A percentile compares a stretch with the other conserved stretches of the same genome.
These are phyloP conservation scores for Nidula microcarpa DNA, from an alignment of 768 basidiomycete genomes.

Conservation along the genomic window DNA sequence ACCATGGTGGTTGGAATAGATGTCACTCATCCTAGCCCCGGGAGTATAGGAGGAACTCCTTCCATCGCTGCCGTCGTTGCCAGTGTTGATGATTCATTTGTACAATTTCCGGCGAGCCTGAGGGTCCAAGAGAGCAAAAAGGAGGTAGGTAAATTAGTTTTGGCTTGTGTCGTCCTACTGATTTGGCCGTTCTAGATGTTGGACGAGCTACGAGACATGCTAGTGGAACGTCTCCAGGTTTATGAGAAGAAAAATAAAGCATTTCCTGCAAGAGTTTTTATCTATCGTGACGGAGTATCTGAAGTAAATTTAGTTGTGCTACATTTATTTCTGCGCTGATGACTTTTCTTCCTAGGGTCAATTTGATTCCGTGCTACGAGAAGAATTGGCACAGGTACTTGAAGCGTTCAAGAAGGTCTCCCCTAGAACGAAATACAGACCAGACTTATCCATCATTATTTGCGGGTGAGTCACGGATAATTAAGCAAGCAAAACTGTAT, in stretches of 20 bases:
- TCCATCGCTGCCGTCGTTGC: slow-evolving; percentile 85
- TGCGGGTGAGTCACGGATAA: slow-evolving; percentile 46
- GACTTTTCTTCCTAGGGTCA: slow-evolving; percentile 51
- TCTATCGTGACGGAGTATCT: slow-evolving; percentile 82
- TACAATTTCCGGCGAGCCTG: slow-evolving; percentile 76
- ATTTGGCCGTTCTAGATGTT: slow-evolving; percentile 57
- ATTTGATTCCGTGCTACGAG: slow-evolving; percentile 53
- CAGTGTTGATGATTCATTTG: slow-evolving; percentile 64
- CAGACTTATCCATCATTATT: slow-evolving; percentile 66
- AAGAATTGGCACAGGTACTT: slow-evolving; percentile 62
- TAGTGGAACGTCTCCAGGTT: slow-evolving; percentile 61
- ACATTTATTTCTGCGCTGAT: not conserved
- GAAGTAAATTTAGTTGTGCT: slow-evolving; percentile 43
- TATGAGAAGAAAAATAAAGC: slow-evolving; percentile 52
- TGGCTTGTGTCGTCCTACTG: slow-evolving; percentile 2
- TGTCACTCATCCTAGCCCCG: slow-evolving; percentile 76
- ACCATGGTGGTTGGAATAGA: slow-evolving; percentile 89
- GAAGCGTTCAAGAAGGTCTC: slow-evolving; percentile 55
- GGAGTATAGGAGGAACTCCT: slow-evolving; percentile 65
- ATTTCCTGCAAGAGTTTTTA: slow-evolving; percentile 64
- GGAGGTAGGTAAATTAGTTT: slow-evolving; percentile 25
- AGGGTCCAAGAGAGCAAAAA: slow-evolving; percentile 58
- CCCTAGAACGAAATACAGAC: slow-evolving; percentile 46
- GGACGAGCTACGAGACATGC: slow-evolving; percentile 59
- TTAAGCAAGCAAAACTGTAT: not conserved